Base-by-base conservation (phyloP, 2,329 filamentous ascomycete species). In the Ilyonectria robusta region DNA sequence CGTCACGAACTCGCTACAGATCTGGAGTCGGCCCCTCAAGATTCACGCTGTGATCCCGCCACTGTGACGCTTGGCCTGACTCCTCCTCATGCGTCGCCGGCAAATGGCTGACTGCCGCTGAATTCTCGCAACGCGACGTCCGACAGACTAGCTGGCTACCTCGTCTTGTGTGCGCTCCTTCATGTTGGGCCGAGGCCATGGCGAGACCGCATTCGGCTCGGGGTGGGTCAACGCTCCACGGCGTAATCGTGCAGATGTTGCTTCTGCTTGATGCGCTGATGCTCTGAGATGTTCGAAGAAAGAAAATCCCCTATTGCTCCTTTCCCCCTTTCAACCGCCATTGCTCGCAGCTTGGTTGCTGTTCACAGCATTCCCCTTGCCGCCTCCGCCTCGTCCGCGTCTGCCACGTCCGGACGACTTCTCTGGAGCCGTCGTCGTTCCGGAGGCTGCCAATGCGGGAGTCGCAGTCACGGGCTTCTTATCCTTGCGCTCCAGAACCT, bases 401-500 rank as follows among this genome's bases (percentile, higher is more conserved):
- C 79, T 76, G 17, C 78, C 78, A 47, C 77, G 76, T 21, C 78
- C 72, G 31, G 76, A 70, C 15, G 68, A 59, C 69, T 80, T 80
- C 59, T 80, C 78, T 3, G 74, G 54, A 42, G 40, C 40, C n/a
- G 70, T 67, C 48, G 70, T 48, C 19, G 70, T 55, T 17, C 59
- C 65, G 50, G 68, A 62, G 59, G 63, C 65, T 71, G 42, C 70
- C 47, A 61, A 65, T 40, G 70, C 50, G 55, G 57, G 65, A 29
- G 62, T 59, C 54, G 62, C 53, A 58, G 71, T 71, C 5, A 75
- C 68, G 11, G 80, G 77, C 68, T 84, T 84, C 76, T 85, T 85
- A 53, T 93, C 92, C 78, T 93, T 94, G 56, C 92, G 88, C 81
- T 97, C 95, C 26, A 97, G 83, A 1, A 98, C 93, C 70, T 97